Percentiles rank a stretch among this genome's conserved stretches.
Conservation (phyloP, 2,329 filamentous ascomycete species). For the Verticillium isaacii region DNA sequence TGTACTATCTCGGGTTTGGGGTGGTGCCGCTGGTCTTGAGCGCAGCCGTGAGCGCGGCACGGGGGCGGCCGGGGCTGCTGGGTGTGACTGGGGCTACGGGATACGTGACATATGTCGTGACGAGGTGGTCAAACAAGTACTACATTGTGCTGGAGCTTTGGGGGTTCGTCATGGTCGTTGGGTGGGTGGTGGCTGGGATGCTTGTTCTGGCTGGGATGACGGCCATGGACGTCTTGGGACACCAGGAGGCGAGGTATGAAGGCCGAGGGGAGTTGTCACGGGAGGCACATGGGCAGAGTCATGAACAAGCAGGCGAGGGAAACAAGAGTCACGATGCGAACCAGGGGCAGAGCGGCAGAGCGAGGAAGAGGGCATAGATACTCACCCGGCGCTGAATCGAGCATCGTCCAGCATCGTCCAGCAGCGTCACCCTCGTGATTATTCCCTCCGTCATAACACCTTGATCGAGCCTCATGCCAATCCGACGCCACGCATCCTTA, state of each 20-base stretch:
- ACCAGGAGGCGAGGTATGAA: neutral
- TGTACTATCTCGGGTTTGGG: neutral
- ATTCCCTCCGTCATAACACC: too few species aligned
- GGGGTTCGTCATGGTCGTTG: conserved; percentile 25
- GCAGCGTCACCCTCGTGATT: neutral
- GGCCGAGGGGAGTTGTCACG: neutral
- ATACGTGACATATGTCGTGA: conserved; percentile 13
- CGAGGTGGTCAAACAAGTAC: conserved; percentile 29
- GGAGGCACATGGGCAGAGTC: neutral
- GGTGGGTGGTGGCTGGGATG: conserved; percentile 9
- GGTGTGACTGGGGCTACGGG: conserved; percentile 13
- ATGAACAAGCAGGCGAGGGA: neutral
- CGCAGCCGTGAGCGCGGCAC: neutral
- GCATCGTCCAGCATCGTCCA: neutral
- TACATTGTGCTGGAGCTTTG: conserved; percentile 32
- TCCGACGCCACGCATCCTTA: neutral
- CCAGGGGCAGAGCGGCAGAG: neutral
- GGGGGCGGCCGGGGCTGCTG: conserved; percentile 5
- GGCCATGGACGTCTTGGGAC: neutral
- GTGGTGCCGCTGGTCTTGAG: conserved; percentile 1
- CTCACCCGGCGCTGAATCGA: neutral
- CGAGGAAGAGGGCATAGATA: neutral
- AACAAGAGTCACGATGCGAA: neutral
- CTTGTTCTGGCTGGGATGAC: neutral
- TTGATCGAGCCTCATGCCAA: too few species aligned